Conservation (phyloP, 495 filamentous ascomycete species). For the Podospora fimiseda region DNA sequence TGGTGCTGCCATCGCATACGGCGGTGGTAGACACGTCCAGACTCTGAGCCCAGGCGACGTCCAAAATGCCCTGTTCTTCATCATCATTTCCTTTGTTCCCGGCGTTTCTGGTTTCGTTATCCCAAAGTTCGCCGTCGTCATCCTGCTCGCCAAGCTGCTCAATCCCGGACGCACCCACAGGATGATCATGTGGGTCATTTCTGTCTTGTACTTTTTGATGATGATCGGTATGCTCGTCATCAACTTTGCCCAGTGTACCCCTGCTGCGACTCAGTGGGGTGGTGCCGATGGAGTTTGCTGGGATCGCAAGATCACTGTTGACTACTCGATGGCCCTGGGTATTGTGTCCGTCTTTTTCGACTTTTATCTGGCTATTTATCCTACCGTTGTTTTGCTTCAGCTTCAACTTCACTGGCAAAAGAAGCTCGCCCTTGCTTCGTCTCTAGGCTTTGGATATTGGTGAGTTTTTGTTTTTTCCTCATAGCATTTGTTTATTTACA, state of each 20-base stretch:
- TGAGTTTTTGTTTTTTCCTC: too few species aligned
- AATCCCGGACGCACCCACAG: constrained; percentile 10
- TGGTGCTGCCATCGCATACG: constrained; percentile 11
- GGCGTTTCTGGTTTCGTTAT: constrained; percentile 20
- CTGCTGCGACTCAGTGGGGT: constrained; percentile 18
- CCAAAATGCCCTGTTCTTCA: constrained; percentile 11
- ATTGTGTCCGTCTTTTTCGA: constrained; percentile 19
- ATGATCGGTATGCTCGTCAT: constrained; percentile 14
- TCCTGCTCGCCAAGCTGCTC: constrained; percentile 20
- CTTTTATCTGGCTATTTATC: constrained; percentile 23
- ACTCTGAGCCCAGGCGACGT: constrained; percentile 11
- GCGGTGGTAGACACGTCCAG: constrained; percentile 15
- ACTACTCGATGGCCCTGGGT: constrained; percentile 15
- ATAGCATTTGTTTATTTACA: too few species aligned
- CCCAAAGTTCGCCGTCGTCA: constrained; percentile 23
- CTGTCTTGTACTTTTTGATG: constrained; percentile 10
- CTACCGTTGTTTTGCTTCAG: constrained; percentile 10
- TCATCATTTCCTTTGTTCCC: constrained; percentile 22
- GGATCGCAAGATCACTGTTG: constrained; percentile 16
- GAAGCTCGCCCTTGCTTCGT: constrained; percentile 19
- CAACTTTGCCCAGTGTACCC: constrained; percentile 23
- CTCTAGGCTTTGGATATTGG: constrained; percentile 24
- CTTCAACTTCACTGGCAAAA: constrained; percentile 18
- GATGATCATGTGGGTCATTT: constrained; percentile 19
- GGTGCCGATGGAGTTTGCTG: constrained; percentile 10